A percentile compares a stretch with the other conserved stretches of the same genome.
Evolutionary conservation across 441 rosid genomes (phyloP).

Genomic region (Aquilaria agallochum): DNA sequence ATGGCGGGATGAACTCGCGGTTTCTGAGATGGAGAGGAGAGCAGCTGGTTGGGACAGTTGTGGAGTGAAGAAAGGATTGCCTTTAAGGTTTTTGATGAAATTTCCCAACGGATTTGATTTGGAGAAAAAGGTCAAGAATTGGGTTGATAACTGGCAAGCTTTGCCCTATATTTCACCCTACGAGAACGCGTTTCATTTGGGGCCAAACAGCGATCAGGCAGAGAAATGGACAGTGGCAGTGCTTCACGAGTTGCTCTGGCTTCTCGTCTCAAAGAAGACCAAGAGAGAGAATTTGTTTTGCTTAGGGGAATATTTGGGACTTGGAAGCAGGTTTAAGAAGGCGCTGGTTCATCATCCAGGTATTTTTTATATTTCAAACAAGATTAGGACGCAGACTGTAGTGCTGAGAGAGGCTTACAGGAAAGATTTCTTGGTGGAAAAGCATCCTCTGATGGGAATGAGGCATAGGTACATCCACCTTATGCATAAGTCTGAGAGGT

Average conservation of each 20-base stretch:
- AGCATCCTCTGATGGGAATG: constrained; percentile 80
- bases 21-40: constrained; percentile 68
- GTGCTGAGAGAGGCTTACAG: constrained; percentile 73
- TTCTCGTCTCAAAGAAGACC: constrained; percentile 71
- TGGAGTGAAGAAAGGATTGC: constrained; percentile 25
- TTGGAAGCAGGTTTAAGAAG: constrained; percentile 54
- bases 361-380: constrained; percentile 73
- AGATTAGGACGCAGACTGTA: constrained; percentile 77
- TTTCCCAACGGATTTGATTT: constrained; percentile 66
- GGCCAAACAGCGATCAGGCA: constrained; percentile 53
- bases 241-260: constrained; percentile 66
- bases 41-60: constrained; percentile 16
- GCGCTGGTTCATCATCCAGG: constrained; percentile 74
- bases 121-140: constrained; percentile 47
- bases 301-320: constrained; percentile 67
- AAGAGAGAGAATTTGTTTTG: constrained; percentile 57
- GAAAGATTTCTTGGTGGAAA: constrained; percentile 62
- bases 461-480: constrained; percentile 69
- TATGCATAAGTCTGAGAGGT: constrained; percentile 43
- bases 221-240: constrained; percentile 82
- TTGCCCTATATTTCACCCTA: constrained; percentile 83
- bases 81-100: constrained; percentile 48
- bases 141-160: constrained; percentile 79
- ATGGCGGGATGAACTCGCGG: constrained; percentile 43
- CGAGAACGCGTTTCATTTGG: constrained; percentile 70